These are phyloP conservation scores for Leccinum disarticulatum DNA, from an alignment of 768 basidiomycete genomes.

Conservation along the genomic window DNA sequence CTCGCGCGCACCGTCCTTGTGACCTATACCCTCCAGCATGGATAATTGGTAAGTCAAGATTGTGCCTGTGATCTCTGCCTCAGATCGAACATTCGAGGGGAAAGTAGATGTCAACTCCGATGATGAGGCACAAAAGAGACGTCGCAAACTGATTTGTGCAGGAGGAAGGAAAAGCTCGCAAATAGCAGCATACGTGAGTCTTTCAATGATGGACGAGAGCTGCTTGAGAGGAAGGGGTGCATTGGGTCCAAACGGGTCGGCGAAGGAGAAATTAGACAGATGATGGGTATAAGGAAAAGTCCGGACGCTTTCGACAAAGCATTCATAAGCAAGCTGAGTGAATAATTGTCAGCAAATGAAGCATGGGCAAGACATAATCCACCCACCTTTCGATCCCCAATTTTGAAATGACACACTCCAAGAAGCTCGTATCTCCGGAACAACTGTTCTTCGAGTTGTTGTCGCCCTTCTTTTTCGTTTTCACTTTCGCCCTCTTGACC, in stretches of 20 bases:
- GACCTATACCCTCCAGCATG: constrained; percentile 50
- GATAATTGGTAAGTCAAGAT: constrained; percentile 64
- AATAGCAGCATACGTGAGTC: constrained; percentile 62
- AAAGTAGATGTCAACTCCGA: constrained; percentile 13
- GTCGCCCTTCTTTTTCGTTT: constrained; percentile 46
- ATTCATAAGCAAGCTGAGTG: constrained; percentile 57
- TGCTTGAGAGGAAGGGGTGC: constrained; percentile 48
- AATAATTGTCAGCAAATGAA: background rate
- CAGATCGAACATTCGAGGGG: constrained; percentile 11
- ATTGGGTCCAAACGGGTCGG: constrained; percentile 39
- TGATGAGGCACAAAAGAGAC: background rate
- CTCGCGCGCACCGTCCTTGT: constrained; percentile 54
- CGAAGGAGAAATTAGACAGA: constrained; percentile 13
- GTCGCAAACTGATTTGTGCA: constrained; percentile 47
- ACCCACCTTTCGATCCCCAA: constrained; percentile 71
- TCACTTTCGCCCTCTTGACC: constrained; percentile 26
- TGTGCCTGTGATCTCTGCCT: constrained; percentile 43
- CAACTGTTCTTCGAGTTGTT: constrained; percentile 61
- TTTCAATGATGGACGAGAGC: constrained; percentile 59
- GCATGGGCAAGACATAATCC: background rate
- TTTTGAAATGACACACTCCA: constrained; percentile 74
- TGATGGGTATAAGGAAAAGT: constrained; percentile 51
- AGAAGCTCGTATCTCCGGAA: constrained; percentile 79
- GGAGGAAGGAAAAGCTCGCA: constrained; percentile 64
- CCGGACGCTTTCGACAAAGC: constrained; percentile 50